These are phyloP conservation scores for Cordyceps cateniannulata DNA, from an alignment of 2,329 filamentous ascomycete genomes.

Conservation along the genomic window DNA sequence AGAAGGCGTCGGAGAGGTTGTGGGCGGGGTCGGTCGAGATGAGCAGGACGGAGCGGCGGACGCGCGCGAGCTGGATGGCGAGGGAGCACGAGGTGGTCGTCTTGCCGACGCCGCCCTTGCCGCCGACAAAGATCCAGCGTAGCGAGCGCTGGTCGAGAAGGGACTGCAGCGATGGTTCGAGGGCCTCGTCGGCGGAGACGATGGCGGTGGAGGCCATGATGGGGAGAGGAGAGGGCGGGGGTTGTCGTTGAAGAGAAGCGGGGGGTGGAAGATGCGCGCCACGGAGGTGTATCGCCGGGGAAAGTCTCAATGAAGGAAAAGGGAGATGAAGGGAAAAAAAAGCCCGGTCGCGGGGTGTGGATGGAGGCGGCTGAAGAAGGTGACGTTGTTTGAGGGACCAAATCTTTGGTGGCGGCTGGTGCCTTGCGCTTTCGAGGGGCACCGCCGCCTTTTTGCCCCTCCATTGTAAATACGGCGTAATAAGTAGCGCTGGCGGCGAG, in stretches of 20 bases:
- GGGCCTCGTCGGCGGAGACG: conserved; percentile 49
- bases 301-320: background rate
- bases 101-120: conserved; percentile 97
- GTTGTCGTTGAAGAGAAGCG: too few species aligned
- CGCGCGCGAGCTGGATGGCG: conserved; percentile 92
- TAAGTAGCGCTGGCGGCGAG: too few species aligned
- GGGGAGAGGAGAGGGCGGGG: background rate
- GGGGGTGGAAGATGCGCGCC: background rate
- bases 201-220: conserved; percentile 35
- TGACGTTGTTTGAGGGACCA: background rate
- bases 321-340: background rate
- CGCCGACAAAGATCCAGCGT: conserved; percentile 98
- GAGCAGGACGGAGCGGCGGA: conserved; percentile 89
- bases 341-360: background rate
- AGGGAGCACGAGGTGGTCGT: conserved; percentile 99
- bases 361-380: background rate
- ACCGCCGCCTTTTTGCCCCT: background rate
- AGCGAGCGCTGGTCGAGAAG: conserved; percentile 93
- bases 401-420: background rate
- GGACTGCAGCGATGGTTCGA: conserved; percentile 89
- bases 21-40: conserved; percentile 98
- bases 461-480: too few species aligned
- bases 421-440: background rate
- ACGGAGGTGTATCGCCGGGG: background rate
- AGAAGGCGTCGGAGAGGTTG: conserved; percentile 96